Percentiles rank a stretch among this genome's conserved stretches.
phyloP scores from a whole-genome alignment of 1,284 basidiomycete species.

The Tilletia walkeri region DNA sequence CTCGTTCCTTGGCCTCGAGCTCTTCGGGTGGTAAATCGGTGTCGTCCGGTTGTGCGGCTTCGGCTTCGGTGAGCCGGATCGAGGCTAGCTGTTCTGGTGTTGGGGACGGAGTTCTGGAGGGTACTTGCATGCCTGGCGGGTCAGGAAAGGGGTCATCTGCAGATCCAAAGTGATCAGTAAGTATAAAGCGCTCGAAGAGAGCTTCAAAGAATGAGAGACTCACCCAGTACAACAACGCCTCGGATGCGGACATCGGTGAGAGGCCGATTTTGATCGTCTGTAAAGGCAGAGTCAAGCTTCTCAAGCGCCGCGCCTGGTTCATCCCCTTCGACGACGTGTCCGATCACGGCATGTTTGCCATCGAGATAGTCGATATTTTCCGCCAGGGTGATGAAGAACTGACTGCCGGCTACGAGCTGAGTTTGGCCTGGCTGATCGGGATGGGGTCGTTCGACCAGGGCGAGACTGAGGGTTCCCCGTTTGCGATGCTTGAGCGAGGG shows the following conservation, averaged over 20 bases:
- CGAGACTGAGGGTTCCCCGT: slow-evolving; percentile 77
- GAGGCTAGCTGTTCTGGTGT: slow-evolving; percentile 51
- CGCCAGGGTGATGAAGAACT: slow-evolving; percentile 91
- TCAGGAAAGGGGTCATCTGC: slow-evolving; percentile 92
- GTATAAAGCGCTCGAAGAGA: not conserved
- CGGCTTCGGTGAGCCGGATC: slow-evolving; percentile 71
- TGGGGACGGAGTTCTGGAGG: slow-evolving; percentile 71
- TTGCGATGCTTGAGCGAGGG: slow-evolving; percentile 74
- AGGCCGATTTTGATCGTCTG: slow-evolving; percentile 82
- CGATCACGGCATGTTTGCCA: slow-evolving; percentile 92
- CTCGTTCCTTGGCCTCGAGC: slow-evolving; percentile 72
- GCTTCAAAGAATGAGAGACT: not conserved
- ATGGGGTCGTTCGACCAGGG: slow-evolving; percentile 23
- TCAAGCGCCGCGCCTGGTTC: slow-evolving; percentile 71
- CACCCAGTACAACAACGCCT: slow-evolving; percentile 80
- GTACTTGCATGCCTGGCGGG: slow-evolving; percentile 64
- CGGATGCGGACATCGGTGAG: slow-evolving; percentile 89
- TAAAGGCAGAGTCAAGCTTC: slow-evolving; percentile 85
- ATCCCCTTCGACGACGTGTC: slow-evolving; percentile 87
- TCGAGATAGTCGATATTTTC: slow-evolving; percentile 92
- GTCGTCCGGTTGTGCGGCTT: slow-evolving; percentile 55
- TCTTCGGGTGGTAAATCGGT: slow-evolving; percentile 71
- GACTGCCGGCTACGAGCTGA: slow-evolving; percentile 79
- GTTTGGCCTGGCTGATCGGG: not conserved
- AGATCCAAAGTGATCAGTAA: too few relatives aligned